These are phyloP conservation scores for Cornus suecica DNA, from an alignment of 148 eudicot species.

Conservation along the genomic window DNA sequence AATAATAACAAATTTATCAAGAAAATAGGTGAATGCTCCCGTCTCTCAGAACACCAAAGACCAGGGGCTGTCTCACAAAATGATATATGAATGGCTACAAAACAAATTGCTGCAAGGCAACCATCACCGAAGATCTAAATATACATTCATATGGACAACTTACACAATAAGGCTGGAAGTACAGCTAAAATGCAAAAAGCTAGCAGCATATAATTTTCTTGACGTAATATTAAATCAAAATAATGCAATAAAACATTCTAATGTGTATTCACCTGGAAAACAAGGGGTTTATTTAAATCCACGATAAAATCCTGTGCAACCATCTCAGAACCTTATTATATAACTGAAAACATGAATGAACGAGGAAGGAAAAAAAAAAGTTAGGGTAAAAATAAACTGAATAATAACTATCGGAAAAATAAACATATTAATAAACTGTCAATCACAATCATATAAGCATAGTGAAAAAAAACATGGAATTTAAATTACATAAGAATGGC, in stretches of 20 bases:
- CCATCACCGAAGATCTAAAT: too few relatives aligned
- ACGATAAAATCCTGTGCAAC: conserved; percentile 64
- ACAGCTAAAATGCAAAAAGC: background rate
- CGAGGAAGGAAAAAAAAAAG: background rate
- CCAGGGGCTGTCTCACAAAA: background rate
- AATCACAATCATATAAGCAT: background rate
- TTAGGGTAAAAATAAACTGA: conserved; percentile 1
- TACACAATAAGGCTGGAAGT: background rate
- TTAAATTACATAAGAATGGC: background rate
- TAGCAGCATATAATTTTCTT: background rate
- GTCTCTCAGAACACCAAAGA: background rate
- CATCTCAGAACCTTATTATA: conserved; percentile 40
- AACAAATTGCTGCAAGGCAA: too few relatives aligned
- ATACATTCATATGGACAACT: background rate
- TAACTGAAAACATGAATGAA: background rate
- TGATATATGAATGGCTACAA: too few relatives aligned
- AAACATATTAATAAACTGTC: too few relatives aligned
- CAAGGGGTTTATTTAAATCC: conserved; percentile 76
- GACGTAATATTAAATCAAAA: background rate
- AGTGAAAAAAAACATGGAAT: background rate
- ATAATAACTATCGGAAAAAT: background rate
- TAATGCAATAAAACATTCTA: background rate
- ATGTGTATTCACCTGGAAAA: conserved; percentile 57
- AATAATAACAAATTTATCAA: background rate
- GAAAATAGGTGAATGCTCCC: background rate